Conservation (phyloP, 108 stramenopile species). For the Bacterosira constricta region DNA sequence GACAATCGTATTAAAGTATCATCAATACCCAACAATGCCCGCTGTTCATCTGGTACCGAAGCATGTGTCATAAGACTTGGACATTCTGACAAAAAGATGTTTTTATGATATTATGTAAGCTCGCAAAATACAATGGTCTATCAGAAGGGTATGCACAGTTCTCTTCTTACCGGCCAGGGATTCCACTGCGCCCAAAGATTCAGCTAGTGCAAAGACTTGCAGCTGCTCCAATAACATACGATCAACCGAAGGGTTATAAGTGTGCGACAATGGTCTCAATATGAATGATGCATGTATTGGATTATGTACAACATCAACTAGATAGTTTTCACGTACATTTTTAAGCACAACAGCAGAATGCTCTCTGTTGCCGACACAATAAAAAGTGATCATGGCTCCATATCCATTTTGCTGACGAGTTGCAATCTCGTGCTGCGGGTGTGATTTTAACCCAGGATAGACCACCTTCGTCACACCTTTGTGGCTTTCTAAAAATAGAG, state of each 20-base stretch:
- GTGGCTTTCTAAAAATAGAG: conserved; percentile 71
- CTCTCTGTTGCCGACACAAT: conserved; percentile 70
- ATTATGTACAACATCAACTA: no score
- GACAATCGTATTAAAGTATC: conserved; percentile 69
- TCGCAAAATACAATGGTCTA: not conserved
- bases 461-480: conserved; percentile 63
- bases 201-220: conserved; percentile 66
- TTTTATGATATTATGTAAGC: not conserved
- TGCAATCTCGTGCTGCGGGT: conserved; percentile 88
- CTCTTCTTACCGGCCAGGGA: conserved; percentile 55
- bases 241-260: not conserved
- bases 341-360: conserved; percentile 57
- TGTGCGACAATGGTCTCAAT: no score
- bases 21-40: conserved; percentile 60
- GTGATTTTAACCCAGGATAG: conserved; percentile 82
- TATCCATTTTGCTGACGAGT: conserved; percentile 73
- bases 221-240: conserved; percentile 6
- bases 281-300: no score
- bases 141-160: no score
- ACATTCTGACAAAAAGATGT: conserved; percentile 32
- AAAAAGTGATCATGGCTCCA: conserved; percentile 92
- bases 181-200: conserved; percentile 80
- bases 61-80: conserved; percentile 82
- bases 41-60: conserved; percentile 69
- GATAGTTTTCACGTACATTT: conserved; percentile 52